A percentile compares a stretch with the other conserved stretches of the same genome.
These are phyloP conservation scores for Chiua virens DNA, from an alignment of 768 basidiomycete genomes.

Conservation along the genomic window DNA sequence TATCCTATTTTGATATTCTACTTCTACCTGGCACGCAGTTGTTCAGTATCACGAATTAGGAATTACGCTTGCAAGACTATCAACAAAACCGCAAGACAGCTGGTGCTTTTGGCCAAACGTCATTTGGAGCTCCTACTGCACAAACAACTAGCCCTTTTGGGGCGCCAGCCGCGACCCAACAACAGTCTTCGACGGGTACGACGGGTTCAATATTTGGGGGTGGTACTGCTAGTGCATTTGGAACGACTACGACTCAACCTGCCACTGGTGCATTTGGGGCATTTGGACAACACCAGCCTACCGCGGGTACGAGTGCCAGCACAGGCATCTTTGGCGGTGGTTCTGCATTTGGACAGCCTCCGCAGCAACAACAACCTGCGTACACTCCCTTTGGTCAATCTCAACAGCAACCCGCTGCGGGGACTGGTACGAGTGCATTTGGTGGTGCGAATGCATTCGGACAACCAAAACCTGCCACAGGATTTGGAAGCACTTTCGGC, in stretches of 20 bases:
- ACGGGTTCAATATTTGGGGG: constrained; percentile 33
- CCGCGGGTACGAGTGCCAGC: constrained; percentile 30
- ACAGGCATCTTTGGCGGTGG: constrained; percentile 45
- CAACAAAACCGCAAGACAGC: constrained; percentile 72
- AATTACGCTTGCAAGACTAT: constrained; percentile 77
- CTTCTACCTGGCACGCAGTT: background rate
- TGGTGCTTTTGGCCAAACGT: constrained; percentile 55
- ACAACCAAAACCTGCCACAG: constrained; percentile 33
- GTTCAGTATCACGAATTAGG: constrained; percentile 39
- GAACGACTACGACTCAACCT: constrained; percentile 26
- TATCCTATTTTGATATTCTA: constrained; percentile 4
- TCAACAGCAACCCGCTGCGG: constrained; percentile 36
- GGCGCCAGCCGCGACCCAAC: constrained; percentile 26
- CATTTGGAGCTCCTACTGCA: constrained; percentile 25
- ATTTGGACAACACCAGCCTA: constrained; percentile 37
- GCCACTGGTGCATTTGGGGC: constrained; percentile 30
- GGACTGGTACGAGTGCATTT: constrained; percentile 33
- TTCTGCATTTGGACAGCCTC: constrained; percentile 40
- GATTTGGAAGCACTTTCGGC: constrained; percentile 28
- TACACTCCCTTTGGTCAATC: constrained; percentile 56
- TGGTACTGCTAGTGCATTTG: constrained; percentile 21
- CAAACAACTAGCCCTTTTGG: constrained; percentile 29
- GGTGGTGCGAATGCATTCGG: constrained; percentile 33
- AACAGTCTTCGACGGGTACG: too few relatives aligned
- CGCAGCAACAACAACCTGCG: constrained; percentile 35